These are phyloP conservation scores for Leersia perrieri DNA, from an alignment of 176 grass and related monocot species.

Conservation along the genomic window DNA sequence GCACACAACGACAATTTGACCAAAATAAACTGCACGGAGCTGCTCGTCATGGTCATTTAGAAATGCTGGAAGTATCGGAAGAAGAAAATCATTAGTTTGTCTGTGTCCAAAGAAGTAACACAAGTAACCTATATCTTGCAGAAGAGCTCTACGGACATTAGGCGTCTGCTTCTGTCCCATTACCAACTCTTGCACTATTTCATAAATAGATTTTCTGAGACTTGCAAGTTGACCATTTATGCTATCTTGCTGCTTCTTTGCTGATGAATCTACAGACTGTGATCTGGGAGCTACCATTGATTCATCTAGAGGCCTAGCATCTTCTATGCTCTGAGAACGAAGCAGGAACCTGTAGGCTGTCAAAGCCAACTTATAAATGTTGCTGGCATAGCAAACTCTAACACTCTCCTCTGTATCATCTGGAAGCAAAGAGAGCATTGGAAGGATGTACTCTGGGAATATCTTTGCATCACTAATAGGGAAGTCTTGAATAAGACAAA, in stretches of 20 bases:
- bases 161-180: conserved; percentile 89
- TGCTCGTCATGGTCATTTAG: conserved; percentile 93
- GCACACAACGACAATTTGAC: conserved; percentile 83
- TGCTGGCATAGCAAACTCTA: conserved; percentile 94
- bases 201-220: conserved; percentile 77
- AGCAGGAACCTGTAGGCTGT: conserved; percentile 90
- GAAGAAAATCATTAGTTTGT: conserved; percentile 95
- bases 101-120: conserved; percentile 94
- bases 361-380: conserved; percentile 90
- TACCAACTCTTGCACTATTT: conserved; percentile 95
- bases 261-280: conserved; percentile 43
- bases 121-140: conserved; percentile 81
- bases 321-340: conserved; percentile 47
- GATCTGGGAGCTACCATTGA: conserved; percentile 31
- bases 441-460: conserved; percentile 97
- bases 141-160: conserved; percentile 84
- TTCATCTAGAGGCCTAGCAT: conserved; percentile 52
- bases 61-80: conserved; percentile 94
- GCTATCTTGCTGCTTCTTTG: conserved; percentile 42
- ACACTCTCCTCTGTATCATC: conserved; percentile 99
- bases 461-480: conserved; percentile 96
- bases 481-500: conserved; percentile 86
- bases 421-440: conserved; percentile 94
- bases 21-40: conserved; percentile 83
- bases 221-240: conserved; percentile 48